These are phyloP conservation scores for Colletotrichum theobromicola DNA, from an alignment of 2,329 filamentous ascomycete genomes.

Conservation along the genomic window DNA sequence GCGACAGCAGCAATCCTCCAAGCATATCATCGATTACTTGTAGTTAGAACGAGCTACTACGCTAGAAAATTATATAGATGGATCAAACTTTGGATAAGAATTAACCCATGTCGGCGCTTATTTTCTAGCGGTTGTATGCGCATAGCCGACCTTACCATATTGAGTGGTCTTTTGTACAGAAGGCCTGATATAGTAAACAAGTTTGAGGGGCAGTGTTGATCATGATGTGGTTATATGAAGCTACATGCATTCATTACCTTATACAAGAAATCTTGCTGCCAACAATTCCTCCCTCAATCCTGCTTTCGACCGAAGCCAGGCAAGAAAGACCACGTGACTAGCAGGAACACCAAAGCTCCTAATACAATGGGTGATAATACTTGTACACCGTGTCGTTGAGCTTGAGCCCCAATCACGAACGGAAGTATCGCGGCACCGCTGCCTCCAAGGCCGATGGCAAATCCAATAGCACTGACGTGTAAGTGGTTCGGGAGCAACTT, in stretches of 20 bases:
- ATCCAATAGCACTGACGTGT: slow-evolving; percentile 80
- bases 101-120: neutral
- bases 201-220: neutral
- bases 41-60: neutral
- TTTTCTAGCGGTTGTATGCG: neutral
- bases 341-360: slow-evolving; percentile 47
- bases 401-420: slow-evolving; percentile 70
- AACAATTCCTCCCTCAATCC: slow-evolving; percentile 22
- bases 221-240: neutral
- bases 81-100: accelerated
- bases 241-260: neutral
- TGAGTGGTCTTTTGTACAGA: accelerated
- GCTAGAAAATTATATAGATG: neutral
- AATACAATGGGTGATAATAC: slow-evolving; percentile 62
- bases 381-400: slow-evolving; percentile 58
- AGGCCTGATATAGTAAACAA: neutral
- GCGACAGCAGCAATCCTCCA: neutral
- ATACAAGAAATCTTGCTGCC: neutral
- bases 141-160: no score
- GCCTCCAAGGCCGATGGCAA: slow-evolving; percentile 76
- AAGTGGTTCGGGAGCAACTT: slow-evolving; percentile 72
- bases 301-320: slow-evolving; percentile 44
- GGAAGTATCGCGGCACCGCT: slow-evolving; percentile 71
- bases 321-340: slow-evolving; percentile 50
- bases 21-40: neutral